Conservation (phyloP, 768 basidiomycete species). For the Naganishia friedmannii region DNA sequence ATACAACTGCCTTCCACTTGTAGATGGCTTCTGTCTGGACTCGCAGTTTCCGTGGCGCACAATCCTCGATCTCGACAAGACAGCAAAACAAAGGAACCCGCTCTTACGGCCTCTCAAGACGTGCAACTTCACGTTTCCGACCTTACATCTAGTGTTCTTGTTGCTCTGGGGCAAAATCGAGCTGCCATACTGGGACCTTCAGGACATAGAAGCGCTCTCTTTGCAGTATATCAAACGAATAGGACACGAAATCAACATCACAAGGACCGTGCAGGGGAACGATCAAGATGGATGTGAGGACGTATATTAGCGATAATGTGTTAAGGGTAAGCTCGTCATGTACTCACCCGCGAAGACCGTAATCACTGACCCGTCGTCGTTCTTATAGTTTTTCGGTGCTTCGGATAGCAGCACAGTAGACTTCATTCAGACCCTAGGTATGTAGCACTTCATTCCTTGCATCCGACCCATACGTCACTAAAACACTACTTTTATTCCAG, state of each 20-base stretch:
- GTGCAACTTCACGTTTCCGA: too few relatives aligned
- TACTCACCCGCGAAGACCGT: conserved; percentile 2
- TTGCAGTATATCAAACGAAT: too few relatives aligned
- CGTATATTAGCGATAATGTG: conserved; percentile 52
- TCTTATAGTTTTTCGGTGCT: conserved; percentile 66
- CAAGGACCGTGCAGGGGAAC: background rate
- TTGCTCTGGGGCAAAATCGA: too few relatives aligned
- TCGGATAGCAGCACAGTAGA: conserved; percentile 80
- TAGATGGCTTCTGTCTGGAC: too few relatives aligned
- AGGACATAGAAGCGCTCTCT: too few relatives aligned
- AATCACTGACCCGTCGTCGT: conserved; percentile 42
- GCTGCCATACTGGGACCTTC: too few relatives aligned
- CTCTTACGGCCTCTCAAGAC: too few relatives aligned
- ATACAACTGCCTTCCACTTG: too few relatives aligned
- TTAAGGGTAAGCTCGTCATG: conserved; percentile 40
- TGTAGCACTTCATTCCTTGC: conserved; percentile 36
- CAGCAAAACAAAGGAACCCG: too few relatives aligned
- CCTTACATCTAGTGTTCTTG: too few relatives aligned
- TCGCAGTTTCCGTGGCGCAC: too few relatives aligned
- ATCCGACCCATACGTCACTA: background rate
- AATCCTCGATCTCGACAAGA: too few relatives aligned
- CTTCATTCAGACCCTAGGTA: conserved; percentile 82
- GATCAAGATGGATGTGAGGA: conserved; percentile 30
- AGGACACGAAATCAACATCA: background rate
- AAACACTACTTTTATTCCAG: conserved; percentile 55